Conservation (phyloP, 1,139 yeast species). For the Suhomyces bokatorum region DNA sequence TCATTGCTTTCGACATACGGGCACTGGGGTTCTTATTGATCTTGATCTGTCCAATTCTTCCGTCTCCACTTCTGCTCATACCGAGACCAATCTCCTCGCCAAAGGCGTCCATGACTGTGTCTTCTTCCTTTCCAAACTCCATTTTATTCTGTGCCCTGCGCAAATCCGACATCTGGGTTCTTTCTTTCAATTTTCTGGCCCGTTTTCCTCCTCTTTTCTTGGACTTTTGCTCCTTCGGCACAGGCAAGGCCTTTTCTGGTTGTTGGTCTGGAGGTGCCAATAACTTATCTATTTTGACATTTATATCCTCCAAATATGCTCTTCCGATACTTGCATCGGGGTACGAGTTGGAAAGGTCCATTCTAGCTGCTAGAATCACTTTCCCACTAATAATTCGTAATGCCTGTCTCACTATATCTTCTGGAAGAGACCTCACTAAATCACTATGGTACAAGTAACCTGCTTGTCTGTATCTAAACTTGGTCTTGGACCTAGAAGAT, state of each 20-base stretch:
- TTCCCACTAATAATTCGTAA: constrained; percentile 81
- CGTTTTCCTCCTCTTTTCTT: constrained; percentile 87
- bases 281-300: constrained; percentile 65
- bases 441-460: constrained; percentile 64
- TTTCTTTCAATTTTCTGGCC: constrained; percentile 76
- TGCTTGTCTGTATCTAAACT: constrained; percentile 50
- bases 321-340: constrained; percentile 59
- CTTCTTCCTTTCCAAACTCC: constrained; percentile 78
- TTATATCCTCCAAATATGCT: constrained; percentile 60
- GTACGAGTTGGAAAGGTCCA: constrained; percentile 55
- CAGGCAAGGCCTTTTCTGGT: constrained; percentile 74
- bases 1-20: constrained; percentile 55
- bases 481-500: constrained; percentile 31
- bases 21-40: constrained; percentile 47
- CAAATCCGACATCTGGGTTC: constrained; percentile 76
- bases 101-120: constrained; percentile 57
- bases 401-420: constrained; percentile 64
- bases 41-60: constrained; percentile 38
- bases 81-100: constrained; percentile 88
- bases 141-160: constrained; percentile 82
- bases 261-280: constrained; percentile 74
- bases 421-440: constrained; percentile 54
- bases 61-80: constrained; percentile 51
- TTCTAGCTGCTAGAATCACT: constrained; percentile 77
- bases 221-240: constrained; percentile 75